Evolutionary conservation across 164 flowering plant species (phyloP), one percentile per base, ranked within the genome.

Genomic region (Paratinospora sagittata): DNA sequence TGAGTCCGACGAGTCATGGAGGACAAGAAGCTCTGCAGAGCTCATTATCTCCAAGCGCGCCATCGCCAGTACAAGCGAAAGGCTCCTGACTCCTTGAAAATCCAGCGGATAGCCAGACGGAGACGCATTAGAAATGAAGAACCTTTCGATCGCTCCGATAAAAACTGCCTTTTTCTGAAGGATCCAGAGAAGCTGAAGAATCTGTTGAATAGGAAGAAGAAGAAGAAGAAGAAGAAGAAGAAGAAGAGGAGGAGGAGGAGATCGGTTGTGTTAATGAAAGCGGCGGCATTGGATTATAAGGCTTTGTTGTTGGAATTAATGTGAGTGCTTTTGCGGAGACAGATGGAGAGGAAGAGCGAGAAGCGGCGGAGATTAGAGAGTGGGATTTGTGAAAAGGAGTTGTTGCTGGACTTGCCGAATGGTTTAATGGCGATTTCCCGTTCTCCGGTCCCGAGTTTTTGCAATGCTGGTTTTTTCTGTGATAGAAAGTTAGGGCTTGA

Each of bases 381-480:
- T 65, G 39, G 41, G 12, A 19, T 7, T 3, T 45, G 19, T 16
- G 81, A 65, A 30, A 80, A 71, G 19, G 87, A 84, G 66, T 66
- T 85, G 75, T 82, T 77, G 74, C 82, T 81, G 71, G 82, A 82
- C 49, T 82, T 93, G 82, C 95, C 93, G 10, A 84, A 86, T 80
- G 97, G 93, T 6, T 16, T 82, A 0, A 87, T 93, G 97, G 85
- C 82, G 14, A 88, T 93, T 41, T 80, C 95, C 16, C 79, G 82
- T 13, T 67, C 76, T 60, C 68, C 81, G 16, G 69, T 41, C 47
- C 30, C 52, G 62, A 34, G 27, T 19, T 60, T 55, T 11, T 65
- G 58, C 75, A 81, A 81, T 83, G 88, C 71, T n/a, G 82, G 70
- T 68, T 66, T 70, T 72, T 71, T 66, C 68, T 79, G 80, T 67